A percentile compares a stretch with the other conserved stretches of the same genome.
phyloP scores from a whole-genome alignment of 139 green algal genomes.

The Coccomyxa sp. region DNA sequence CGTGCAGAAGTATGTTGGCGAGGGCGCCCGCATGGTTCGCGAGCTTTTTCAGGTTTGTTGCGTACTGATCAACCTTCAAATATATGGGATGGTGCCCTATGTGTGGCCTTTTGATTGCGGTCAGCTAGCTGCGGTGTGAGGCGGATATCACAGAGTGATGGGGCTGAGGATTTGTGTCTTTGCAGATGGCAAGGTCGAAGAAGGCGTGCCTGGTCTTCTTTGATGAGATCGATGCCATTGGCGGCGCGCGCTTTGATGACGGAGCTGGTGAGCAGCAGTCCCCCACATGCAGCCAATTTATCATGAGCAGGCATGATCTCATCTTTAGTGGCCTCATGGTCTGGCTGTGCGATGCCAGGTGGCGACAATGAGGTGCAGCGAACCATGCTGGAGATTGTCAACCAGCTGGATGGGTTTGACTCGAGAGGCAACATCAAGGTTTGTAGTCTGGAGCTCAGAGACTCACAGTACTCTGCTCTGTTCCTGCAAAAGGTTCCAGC shows the following conservation, averaged over 20 bases:
- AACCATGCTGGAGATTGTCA: constrained; percentile 99
- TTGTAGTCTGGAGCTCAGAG: neutral
- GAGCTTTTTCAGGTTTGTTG: constrained; percentile 72
- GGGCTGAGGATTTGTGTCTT: constrained; percentile 27
- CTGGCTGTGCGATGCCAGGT: constrained; percentile 30
- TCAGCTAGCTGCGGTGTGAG: neutral
- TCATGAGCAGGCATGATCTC: too few species aligned
- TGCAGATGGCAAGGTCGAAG: constrained; percentile 92
- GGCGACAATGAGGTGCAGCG: constrained; percentile 99
- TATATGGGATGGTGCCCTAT: neutral
- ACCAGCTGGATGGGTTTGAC: constrained; percentile 99
- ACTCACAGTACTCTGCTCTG: neutral
- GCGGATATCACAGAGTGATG: neutral
- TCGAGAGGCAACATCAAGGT: constrained; percentile 98
- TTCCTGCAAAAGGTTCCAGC: too few species aligned
- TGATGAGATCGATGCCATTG: constrained; percentile 97
- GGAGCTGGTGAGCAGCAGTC: constrained; percentile 37
- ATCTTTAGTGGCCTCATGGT: neutral
- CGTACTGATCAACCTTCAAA: neutral
- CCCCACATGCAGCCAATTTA: neutral
- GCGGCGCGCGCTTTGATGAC: constrained; percentile 94
- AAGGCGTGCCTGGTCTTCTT: constrained; percentile 99
- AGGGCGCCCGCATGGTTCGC: constrained; percentile 95
- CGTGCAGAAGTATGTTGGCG: constrained; percentile 99
- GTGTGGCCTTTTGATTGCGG: neutral